phyloP scores from a whole-genome alignment of 2,329 filamentous ascomycete genomes.

The Eutypa lata region DNA sequence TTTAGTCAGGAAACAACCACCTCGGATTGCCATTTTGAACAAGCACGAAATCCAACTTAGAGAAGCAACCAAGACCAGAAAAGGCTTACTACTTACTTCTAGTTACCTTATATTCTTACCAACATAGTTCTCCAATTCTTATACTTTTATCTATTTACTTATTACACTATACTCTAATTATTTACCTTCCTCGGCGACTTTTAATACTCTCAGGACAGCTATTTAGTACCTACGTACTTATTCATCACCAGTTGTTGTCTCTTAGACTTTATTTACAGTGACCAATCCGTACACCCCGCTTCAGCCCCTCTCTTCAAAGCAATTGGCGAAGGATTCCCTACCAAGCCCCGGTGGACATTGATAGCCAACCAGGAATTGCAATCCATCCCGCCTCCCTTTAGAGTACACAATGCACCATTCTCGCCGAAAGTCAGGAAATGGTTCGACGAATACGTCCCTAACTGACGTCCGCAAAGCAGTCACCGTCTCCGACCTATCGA shows the following conservation, averaged over 20 bases:
- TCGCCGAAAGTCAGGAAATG: slow-evolving; percentile 55
- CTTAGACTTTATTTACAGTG: too few relatives aligned
- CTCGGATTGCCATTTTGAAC: background rate
- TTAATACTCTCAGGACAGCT: background rate
- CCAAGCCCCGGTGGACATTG: background rate
- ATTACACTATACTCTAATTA: too few relatives aligned
- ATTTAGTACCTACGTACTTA: too few relatives aligned
- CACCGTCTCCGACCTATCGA: slow-evolving; percentile 41
- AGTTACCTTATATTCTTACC: background rate
- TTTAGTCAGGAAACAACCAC: background rate
- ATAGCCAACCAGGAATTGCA: slow-evolving; percentile 13
- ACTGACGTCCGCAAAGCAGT: slow-evolving; percentile 54
- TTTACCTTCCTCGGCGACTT: background rate
- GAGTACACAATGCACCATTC: slow-evolving; percentile 50
- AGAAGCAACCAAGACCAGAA: background rate
- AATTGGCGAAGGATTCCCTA: slow-evolving; percentile 11
- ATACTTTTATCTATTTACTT: background rate
- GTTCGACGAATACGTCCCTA: slow-evolving; percentile 48
- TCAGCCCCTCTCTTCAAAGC: background rate
- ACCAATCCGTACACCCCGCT: background rate
- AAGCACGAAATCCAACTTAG: background rate
- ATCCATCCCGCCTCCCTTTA: slow-evolving; percentile 7
- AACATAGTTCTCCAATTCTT: background rate
- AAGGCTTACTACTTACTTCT: background rate
- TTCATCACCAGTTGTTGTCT: too few relatives aligned